Evolutionary conservation across 768 basidiomycete species (phyloP).

Genomic region (Lepiota brunneoincarnata): DNA sequence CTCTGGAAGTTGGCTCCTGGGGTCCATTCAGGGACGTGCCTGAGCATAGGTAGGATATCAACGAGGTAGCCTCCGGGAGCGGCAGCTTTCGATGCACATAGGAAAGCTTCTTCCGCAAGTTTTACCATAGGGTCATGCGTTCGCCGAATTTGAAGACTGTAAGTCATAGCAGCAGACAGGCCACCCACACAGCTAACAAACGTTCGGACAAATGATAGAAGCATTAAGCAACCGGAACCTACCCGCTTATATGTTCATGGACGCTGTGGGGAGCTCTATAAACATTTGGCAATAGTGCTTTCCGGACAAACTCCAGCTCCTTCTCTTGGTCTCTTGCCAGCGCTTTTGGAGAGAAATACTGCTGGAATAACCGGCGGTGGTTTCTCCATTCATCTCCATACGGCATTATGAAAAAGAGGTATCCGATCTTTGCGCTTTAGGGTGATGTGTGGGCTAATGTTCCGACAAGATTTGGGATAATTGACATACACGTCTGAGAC

Average conservation of each 20-base stretch:
- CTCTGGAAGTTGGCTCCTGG: conserved; percentile 6
- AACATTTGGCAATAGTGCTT: neutral
- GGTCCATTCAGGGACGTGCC: neutral
- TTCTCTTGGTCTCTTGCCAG: too few relatives aligned
- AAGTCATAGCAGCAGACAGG: neutral
- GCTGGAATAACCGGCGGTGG: too few relatives aligned
- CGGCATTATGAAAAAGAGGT: conserved; percentile 1
- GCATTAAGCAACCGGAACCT: too few relatives aligned
- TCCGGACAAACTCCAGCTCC: neutral
- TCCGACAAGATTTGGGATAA: neutral
- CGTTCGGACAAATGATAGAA: too few relatives aligned
- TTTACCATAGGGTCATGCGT: neutral
- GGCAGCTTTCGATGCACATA: neutral
- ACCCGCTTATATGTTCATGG: conserved; percentile 2
- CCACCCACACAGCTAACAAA: neutral
- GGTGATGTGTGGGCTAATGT: neutral
- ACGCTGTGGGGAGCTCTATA: neutral
- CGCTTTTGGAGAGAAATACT: too few relatives aligned
- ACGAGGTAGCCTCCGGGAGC: conserved; percentile 10
- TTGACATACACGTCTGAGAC: neutral
- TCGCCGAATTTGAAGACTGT: conserved; percentile 3
- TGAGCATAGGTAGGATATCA: conserved; percentile 6
- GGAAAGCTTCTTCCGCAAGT: neutral
- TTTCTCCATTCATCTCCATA: conserved; percentile 18
- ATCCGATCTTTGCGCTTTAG: neutral